Evolutionary conservation across 1,139 yeast species (phyloP).

Genomic region (Geotrichum carabidarum): DNA sequence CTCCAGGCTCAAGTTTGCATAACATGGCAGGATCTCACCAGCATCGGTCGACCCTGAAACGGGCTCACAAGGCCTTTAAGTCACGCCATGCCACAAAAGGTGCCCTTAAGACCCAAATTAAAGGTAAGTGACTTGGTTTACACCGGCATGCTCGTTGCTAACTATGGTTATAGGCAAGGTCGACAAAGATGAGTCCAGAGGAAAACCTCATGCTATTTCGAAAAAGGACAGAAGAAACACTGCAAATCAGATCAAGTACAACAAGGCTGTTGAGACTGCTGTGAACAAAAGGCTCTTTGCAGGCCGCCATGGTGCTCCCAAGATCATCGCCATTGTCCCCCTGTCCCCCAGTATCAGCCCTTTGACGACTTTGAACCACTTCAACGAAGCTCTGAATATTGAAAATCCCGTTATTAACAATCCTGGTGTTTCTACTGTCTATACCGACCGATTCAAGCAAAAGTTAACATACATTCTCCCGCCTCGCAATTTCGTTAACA

Average conservation of each 20-base stretch:
- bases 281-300: conserved; percentile 63
- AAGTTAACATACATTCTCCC: conserved; percentile 68
- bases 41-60: conserved; percentile 77
- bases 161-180: conserved; percentile 45
- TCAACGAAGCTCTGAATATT: conserved; percentile 29
- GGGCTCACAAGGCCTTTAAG: conserved; percentile 83
- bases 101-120: conserved; percentile 66
- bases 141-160: background rate
- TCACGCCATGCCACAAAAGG: conserved; percentile 91
- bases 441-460: conserved; percentile 64
- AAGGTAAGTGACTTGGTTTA: conserved; percentile 46
- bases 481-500: conserved; percentile 55
- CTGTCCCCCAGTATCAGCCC: conserved; percentile 68
- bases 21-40: conserved; percentile 42
- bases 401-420: conserved; percentile 34
- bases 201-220: conserved; percentile 40
- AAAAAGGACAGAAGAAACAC: conserved; percentile 75
- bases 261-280: conserved; percentile 53
- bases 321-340: conserved; percentile 74
- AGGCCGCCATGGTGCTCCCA: conserved; percentile 74
- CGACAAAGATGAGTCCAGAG: conserved; percentile 55
- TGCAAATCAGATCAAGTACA: conserved; percentile 69
- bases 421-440: conserved; percentile 35
- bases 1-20: background rate
- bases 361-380: conserved; percentile 49